Base-by-base conservation (phyloP, 1,284 basidiomycete genomes). In the Fomes fomentarius region DNA sequence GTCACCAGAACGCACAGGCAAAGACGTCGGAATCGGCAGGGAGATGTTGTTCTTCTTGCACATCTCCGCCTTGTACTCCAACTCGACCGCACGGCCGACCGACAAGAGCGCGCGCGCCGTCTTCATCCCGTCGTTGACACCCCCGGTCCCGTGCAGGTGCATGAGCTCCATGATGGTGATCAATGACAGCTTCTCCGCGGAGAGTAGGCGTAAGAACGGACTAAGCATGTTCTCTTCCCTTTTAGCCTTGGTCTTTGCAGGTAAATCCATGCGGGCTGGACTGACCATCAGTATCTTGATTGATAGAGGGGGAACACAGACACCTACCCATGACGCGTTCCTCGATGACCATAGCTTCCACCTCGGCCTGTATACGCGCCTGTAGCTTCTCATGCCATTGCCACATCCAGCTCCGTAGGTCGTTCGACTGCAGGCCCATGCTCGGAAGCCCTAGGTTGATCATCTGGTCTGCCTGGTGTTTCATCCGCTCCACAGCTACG, bases 81-180 rank as follows among this genome's bases (percentile, higher is more conserved):
- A 79, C 74, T 98, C 96, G 37, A 98, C 83, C 0, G 92, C 91
- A 58, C 82, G 86, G 0, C 96, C 96, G 25, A 98, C 83, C 0
- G 80, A 71, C n/a, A 97, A 74, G 51, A 97, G 77, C 0, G 92
- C 93, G 1, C 93, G 82, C 1, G 94, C 84, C 0, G 93, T 91
- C 74, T 97, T 97, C 88, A 97, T 94, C 1, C 96, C 96, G 50
- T 92, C 87, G 0, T 78, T 68, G 8, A 94, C 81, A 25, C 92
- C 92, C 17, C 91, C 90, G 1, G 83, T 80, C 5, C 91, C 89
- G 40, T 89, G 83, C 40, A 95, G 74, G 15, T 93, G 84, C 90
- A 98, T 93, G 47, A 96, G 71, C 70, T 98, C 95, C 31, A 96
- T 80, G 59, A 98, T 93, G 3, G 91, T 91, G 66, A 98, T 88